Conservation (phyloP, 2,329 filamentous ascomycete genomes). For the Gnomoniopsis smithogilvyi region DNA sequence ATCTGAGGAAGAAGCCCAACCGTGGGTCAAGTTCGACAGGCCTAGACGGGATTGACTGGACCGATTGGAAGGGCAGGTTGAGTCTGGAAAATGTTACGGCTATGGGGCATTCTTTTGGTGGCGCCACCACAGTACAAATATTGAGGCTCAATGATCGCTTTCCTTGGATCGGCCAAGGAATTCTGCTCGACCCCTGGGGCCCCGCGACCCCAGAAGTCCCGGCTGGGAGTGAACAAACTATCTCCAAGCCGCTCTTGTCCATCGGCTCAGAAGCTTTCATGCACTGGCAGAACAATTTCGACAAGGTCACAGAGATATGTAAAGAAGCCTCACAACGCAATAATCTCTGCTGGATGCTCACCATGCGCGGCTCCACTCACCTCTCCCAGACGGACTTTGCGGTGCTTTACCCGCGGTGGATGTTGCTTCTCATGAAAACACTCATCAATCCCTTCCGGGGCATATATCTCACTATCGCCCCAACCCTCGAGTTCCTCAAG, state of each 20-base stretch:
- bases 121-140: conserved; percentile 60
- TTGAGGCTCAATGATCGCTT: conserved; percentile 53
- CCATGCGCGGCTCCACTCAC: conserved; percentile 59
- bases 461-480: conserved; percentile 60
- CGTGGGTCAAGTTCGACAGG: conserved; percentile 57
- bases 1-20: conserved; percentile 55
- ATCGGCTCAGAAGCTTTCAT: conserved; percentile 69
- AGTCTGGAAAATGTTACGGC: conserved; percentile 55
- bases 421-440: conserved; percentile 58
- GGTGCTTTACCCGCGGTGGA: conserved; percentile 58
- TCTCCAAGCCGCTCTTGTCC: conserved; percentile 54
- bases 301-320: conserved; percentile 53
- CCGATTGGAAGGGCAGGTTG: conserved; percentile 53
- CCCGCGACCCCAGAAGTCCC: conserved; percentile 41
- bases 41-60: conserved; percentile 53
- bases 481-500: conserved; percentile 60
- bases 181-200: conserved; percentile 66
- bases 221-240: conserved; percentile 36
- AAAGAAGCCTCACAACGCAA: conserved; percentile 49
- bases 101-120: conserved; percentile 66
- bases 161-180: conserved; percentile 57
- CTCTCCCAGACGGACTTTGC: conserved; percentile 66
- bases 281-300: conserved; percentile 65
- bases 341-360: conserved; percentile 46
- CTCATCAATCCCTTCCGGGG: conserved; percentile 61